Conservation (phyloP, 805 yeast genomes). For the Wickerhamomyces chambardii region DNA sequence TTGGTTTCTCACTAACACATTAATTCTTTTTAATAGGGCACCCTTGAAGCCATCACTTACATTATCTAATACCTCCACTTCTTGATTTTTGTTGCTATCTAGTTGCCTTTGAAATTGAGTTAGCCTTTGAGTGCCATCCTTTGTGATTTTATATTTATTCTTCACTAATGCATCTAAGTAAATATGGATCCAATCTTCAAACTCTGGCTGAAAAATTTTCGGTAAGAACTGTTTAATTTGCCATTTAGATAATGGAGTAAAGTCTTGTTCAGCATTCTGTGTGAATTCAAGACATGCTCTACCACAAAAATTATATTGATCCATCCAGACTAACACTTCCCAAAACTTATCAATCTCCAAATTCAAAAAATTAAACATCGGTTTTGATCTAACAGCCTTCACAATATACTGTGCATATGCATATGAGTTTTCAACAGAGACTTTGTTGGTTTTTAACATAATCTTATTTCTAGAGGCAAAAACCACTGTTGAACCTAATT, state of each 20-base stretch:
- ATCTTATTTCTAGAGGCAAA: conserved; percentile 75
- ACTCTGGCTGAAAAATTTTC: conserved; percentile 64
- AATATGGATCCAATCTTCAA: conserved; percentile 78
- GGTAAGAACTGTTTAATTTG: conserved; percentile 73
- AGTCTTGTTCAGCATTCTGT: conserved; percentile 27
- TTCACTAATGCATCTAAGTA: conserved; percentile 64
- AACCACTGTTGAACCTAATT: conserved; percentile 71
- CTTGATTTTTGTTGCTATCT: conserved; percentile 17
- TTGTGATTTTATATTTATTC: conserved; percentile 29
- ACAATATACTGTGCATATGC: conserved; percentile 84
- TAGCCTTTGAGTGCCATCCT: conserved; percentile 45
- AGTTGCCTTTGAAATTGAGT: conserved; percentile 51
- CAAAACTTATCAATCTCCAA: conserved; percentile 69
- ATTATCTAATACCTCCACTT: conserved; percentile 26
- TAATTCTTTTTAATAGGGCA: conserved; percentile 59
- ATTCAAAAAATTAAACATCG: conserved; percentile 77
- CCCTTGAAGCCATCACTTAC: conserved; percentile 49
- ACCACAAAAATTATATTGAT: conserved; percentile 82
- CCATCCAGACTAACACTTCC: conserved; percentile 97
- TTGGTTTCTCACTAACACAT: conserved; percentile 58
- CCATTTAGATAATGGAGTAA: conserved; percentile 55
- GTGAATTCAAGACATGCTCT: conserved; percentile 31
- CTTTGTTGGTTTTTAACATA: conserved; percentile 64
- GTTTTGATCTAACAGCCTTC: conserved; percentile 69
- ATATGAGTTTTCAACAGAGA: conserved; percentile 76